These are phyloP conservation scores for Camellia granthamiana DNA, from an alignment of 148 eudicot species.

Conservation along the genomic window DNA sequence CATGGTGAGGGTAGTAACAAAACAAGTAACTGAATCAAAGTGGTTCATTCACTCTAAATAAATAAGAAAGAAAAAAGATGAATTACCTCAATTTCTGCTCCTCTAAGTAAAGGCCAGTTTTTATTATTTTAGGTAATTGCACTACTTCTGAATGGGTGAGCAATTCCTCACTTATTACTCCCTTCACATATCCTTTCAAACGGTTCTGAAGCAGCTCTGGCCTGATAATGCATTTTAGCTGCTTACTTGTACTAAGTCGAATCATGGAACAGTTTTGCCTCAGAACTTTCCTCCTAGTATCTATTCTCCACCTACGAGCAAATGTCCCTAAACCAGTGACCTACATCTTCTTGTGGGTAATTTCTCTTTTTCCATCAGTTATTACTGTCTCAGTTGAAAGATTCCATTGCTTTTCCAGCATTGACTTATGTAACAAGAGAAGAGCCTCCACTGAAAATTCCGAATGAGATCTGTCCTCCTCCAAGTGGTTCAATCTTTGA, in stretches of 20 bases:
- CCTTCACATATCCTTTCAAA: constrained; percentile 73
- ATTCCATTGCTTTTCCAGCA: constrained; percentile 87
- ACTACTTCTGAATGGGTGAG: constrained; percentile 79
- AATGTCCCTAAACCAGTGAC: constrained; percentile 61
- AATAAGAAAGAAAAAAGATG: not conserved
- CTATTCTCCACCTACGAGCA: constrained; percentile 72
- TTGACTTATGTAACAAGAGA: constrained; percentile 72
- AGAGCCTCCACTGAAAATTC: constrained; percentile 69
- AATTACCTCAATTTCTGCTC: constrained; percentile 70
- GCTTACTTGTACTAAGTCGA: constrained; percentile 33
- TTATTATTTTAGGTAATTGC: constrained; percentile 63
- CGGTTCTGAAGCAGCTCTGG: constrained; percentile 70
- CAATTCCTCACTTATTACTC: constrained; percentile 52
- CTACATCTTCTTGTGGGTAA: constrained; percentile 27
- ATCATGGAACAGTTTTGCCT: constrained; percentile 23
- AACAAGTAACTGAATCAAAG: not conserved
- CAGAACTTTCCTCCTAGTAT: constrained; percentile 36
- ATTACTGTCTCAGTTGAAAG: constrained; percentile 46
- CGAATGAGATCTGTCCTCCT: constrained; percentile 37
- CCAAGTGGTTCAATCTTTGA: constrained; percentile 25
- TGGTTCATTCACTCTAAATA: not conserved
- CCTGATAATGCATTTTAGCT: constrained; percentile 33
- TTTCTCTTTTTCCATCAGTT: constrained; percentile 25
- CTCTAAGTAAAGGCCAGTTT: constrained; percentile 65
- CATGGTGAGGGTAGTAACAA: not conserved